Evolutionary conservation across 177 flowering plant genomes (phyloP).

Genomic region (Vitis hybrid): DNA sequence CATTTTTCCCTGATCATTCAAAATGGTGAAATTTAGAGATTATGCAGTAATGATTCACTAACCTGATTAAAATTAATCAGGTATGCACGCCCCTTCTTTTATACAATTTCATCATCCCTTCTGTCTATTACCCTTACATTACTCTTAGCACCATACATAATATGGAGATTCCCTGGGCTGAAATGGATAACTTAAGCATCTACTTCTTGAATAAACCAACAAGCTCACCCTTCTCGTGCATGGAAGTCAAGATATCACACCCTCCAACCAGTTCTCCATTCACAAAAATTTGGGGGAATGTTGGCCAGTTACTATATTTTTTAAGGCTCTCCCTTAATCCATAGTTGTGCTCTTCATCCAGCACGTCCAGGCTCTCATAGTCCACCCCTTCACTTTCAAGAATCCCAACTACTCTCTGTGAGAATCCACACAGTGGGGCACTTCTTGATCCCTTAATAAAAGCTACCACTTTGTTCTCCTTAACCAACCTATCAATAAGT

Average conservation of each 20-base stretch:
- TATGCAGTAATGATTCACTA: no score
- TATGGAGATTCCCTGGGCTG: background rate
- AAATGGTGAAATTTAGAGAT: no score
- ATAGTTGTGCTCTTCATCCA: conserved; percentile 79
- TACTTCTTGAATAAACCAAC: conserved; percentile 49
- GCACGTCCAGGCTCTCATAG: conserved; percentile 84
- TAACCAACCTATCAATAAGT: conserved; percentile 80
- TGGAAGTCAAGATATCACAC: conserved; percentile 79
- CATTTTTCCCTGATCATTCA: no score
- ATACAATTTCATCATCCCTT: background rate
- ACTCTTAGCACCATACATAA: background rate
- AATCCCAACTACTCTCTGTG: conserved; percentile 81
- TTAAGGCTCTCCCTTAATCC: conserved; percentile 87
- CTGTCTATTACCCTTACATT: background rate
- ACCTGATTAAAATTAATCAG: no score
- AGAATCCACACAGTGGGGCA: conserved; percentile 91
- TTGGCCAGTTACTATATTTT: conserved; percentile 93
- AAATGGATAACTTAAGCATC: background rate
- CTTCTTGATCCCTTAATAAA: conserved; percentile 95
- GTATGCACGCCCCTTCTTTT: no score
- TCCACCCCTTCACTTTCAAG: conserved; percentile 72
- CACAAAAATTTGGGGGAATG: conserved; percentile 91
- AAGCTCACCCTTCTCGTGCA: conserved; percentile 86
- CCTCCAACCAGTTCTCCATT: conserved; percentile 90
- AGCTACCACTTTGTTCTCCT: conserved; percentile 91